Percentiles rank a stretch among this genome's conserved stretches.
These are phyloP conservation scores for Microthyrium microscopicum DNA, from an alignment of 2,329 filamentous ascomycete species.

Conservation along the genomic window DNA sequence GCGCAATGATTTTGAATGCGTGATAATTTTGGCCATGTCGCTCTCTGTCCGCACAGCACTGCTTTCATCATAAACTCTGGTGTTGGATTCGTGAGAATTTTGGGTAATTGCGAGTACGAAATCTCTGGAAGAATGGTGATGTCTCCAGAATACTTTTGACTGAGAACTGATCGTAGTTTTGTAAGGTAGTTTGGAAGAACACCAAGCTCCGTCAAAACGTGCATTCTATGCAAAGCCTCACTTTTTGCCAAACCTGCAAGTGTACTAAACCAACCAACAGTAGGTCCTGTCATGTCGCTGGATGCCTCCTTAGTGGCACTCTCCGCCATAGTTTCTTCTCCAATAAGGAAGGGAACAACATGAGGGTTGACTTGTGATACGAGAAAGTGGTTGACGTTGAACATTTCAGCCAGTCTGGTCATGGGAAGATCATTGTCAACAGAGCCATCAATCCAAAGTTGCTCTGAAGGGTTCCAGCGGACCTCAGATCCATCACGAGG, in stretches of 20 bases:
- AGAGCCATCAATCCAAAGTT: conserved; percentile 84
- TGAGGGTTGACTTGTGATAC: conserved; percentile 95
- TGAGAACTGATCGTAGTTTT: conserved; percentile 66
- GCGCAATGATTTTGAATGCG: conserved; percentile 75
- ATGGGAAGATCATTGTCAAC: conserved; percentile 91
- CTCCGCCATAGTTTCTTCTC: conserved; percentile 37
- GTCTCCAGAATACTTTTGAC: conserved; percentile 83
- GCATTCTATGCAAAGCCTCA: conserved; percentile 65
- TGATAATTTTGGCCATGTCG: conserved; percentile 82
- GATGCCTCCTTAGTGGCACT: conserved; percentile 18
- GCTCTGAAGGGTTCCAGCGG: conserved; percentile 73
- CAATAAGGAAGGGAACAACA: conserved; percentile 68
- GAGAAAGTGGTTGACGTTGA: conserved; percentile 97
- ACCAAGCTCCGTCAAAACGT: conserved; percentile 64
- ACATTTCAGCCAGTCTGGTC: conserved; percentile 80
- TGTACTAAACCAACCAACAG: conserved; percentile 41
- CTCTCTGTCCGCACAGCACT: conserved; percentile 61
- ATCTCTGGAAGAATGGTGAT: conserved; percentile 85
- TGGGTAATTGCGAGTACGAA: conserved; percentile 53
- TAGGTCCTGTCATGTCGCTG: conserved; percentile 26
- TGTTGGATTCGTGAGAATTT: conserved; percentile 69
- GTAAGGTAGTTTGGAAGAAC: conserved; percentile 63
- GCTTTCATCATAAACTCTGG: conserved; percentile 72
- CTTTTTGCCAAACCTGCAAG: conserved; percentile 59
- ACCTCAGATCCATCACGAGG: conserved; percentile 59